Evolutionary conservation across 495 filamentous ascomycete genomes (phyloP), one percentile per base, ranked within the genome.

Genomic region (Hypoxylon intermedium): DNA sequence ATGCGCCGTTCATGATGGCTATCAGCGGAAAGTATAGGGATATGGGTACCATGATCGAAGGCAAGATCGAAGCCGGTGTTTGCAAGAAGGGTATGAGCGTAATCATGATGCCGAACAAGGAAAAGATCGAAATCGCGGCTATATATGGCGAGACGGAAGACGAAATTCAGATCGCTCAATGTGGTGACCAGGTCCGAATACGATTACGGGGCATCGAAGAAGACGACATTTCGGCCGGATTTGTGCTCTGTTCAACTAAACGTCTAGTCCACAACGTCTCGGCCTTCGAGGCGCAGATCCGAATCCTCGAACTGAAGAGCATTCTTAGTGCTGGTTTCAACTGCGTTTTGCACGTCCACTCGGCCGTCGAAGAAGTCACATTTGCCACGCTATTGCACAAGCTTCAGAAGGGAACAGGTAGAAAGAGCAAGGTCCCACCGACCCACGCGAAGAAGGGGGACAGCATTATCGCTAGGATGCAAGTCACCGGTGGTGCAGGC

Each of bases 1-100:
- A 96, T 64, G 94, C 94, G 9, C 94, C 94, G 9, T 98, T 99
- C 82, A 97, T 98, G 95, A 97, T 98, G 94, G 90, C 95, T 5
- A 83, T 99, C 67, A 89, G 87, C 45, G 89, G 88, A 70, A 99
- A 98, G 74, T 98, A 98, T 79, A 85, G 87, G 65, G 93, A 98
- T 74, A 90, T 99, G 89, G 94, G 94, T 68, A 98, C 94, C 60
- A 92, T 98, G 81, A 84, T 95, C 15, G 95, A 99, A 77, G 94
- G 94, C 49, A 97, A 96, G 77, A 89, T 99, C 65, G 95, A 99
- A 75, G 86, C 92, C 9, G 94, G 94, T 66, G 86, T 93, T 21
- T 78, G 96, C 77, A 92, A 90, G 81, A 98, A 97, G 80, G 89
- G 87, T 43, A 82, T 82, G 71, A 86, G 65, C 53, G 85, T 95